phyloP scores from a whole-genome alignment of 257 asterid species.

The Fraxinus cuspidata region DNA sequence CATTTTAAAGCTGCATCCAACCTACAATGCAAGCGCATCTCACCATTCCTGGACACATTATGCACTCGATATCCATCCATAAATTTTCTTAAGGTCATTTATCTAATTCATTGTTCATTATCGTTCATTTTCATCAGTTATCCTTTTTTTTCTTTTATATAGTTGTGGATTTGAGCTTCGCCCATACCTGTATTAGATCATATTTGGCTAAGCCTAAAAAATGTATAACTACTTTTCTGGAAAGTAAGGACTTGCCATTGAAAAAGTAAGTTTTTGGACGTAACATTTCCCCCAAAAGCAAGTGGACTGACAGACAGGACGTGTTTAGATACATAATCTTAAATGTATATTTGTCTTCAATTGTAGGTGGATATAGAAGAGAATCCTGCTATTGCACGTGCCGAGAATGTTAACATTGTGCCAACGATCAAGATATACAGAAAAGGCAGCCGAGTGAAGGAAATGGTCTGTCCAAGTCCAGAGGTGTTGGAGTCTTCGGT shows the following conservation, averaged over 20 bases:
- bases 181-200: neutral
- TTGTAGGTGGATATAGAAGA: conserved; percentile 79
- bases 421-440: conserved; percentile 86
- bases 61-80: conserved; percentile 69
- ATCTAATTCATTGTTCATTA: neutral
- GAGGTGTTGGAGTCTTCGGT: conserved; percentile 84
- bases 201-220: neutral
- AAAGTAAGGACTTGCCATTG: neutral
- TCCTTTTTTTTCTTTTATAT: neutral
- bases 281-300: neutral
- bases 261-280: neutral
- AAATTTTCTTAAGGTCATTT: conserved; percentile 75
- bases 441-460: conserved; percentile 68
- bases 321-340: neutral
- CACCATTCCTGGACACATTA: conserved; percentile 64
- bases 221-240: neutral
- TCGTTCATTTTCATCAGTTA: neutral
- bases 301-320: neutral
- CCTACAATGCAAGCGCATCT: conserved; percentile 57
- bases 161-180: neutral
- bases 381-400: conserved; percentile 52
- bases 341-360: neutral
- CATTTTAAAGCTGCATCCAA: conserved; percentile 55
- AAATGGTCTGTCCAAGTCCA: conserved; percentile 74
- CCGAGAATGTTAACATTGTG: conserved; percentile 67